Conservation (phyloP, 192 early-diverging fungal genomes). For the Lunasporangiospora selenospora region DNA sequence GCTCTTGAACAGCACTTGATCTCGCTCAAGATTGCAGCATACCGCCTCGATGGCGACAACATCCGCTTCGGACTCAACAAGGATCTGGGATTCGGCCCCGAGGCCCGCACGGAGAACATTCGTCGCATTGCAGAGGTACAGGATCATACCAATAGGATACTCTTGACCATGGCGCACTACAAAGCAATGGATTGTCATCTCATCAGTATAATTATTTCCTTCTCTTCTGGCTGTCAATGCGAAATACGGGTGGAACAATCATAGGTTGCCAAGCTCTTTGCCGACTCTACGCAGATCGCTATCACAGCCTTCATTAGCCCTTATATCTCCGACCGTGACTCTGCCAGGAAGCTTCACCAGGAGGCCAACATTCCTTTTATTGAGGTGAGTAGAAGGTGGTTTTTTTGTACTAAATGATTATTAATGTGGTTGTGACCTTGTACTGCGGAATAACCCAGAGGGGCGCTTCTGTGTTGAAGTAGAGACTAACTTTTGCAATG, state of each 20-base stretch:
- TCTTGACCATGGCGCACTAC: too few species aligned
- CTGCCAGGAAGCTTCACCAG: conserved; percentile 79
- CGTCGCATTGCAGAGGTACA: conserved; percentile 87
- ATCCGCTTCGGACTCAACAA: conserved; percentile 98
- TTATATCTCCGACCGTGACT: conserved; percentile 81
- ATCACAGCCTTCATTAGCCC: conserved; percentile 94
- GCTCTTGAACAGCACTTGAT: conserved; percentile 91
- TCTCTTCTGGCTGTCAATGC: conserved; percentile 9
- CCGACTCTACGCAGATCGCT: conserved; percentile 81
- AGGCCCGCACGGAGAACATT: conserved; percentile 95
- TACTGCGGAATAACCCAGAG: too few species aligned
- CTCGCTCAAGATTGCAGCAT: conserved; percentile 73
- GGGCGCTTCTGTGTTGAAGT: conserved; percentile 4
- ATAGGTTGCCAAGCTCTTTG: conserved; percentile 88
- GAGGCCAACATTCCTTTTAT: conserved; percentile 84
- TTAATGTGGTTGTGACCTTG: too few species aligned
- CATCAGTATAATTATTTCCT: neutral
- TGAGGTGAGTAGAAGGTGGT: conserved; percentile 63
- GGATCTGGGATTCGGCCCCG: conserved; percentile 90
- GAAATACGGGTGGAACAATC: neutral
- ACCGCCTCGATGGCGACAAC: conserved; percentile 97
- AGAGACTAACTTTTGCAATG: neutral
- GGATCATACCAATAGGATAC: too few species aligned
- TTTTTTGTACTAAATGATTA: too few species aligned
- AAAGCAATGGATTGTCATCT: neutral